These are phyloP conservation scores for Candida quercuum DNA, from an alignment of 805 yeast species.

Conservation along the genomic window DNA sequence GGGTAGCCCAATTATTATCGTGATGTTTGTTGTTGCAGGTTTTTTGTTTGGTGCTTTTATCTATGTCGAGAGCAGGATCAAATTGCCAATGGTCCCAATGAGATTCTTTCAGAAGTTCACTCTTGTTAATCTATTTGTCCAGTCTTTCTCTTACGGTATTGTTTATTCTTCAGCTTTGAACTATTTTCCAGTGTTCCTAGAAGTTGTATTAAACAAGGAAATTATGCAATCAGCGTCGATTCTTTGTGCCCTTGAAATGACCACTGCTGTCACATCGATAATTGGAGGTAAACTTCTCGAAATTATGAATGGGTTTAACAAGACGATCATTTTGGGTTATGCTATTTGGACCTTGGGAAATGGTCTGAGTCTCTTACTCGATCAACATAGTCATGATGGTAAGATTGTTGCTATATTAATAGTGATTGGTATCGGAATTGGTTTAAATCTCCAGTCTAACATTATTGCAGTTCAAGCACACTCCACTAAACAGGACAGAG, in stretches of 20 bases:
- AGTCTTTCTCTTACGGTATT: constrained; percentile 44
- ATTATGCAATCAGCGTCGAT: constrained; percentile 8
- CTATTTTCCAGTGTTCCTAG: constrained; percentile 42
- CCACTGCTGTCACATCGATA: constrained; percentile 37
- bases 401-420: constrained; percentile 30
- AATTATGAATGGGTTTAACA: no score
- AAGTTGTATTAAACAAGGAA: constrained; percentile 27
- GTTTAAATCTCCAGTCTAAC: constrained; percentile 18
- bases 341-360: constrained; percentile 35
- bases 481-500: constrained; percentile 43
- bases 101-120: constrained; percentile 32
- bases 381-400: constrained; percentile 24
- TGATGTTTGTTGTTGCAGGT: constrained; percentile 30
- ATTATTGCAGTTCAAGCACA: constrained; percentile 51
- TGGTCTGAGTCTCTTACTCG: constrained; percentile 30
- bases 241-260: constrained; percentile 38
- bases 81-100: constrained; percentile 50
- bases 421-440: constrained; percentile 40
- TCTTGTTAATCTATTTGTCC: constrained; percentile 30
- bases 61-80: constrained; percentile 39
- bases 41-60: constrained; percentile 33
- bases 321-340: constrained; percentile 42
- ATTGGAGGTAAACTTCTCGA: constrained; percentile 40
- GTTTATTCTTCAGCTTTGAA: constrained; percentile 41
- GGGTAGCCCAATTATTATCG: constrained; percentile 31